A percentile compares a stretch with the other conserved stretches of the same genome.
Evolutionary conservation across 2,329 filamentous ascomycete genomes (phyloP).

Genomic region (Curvularia sp.): DNA sequence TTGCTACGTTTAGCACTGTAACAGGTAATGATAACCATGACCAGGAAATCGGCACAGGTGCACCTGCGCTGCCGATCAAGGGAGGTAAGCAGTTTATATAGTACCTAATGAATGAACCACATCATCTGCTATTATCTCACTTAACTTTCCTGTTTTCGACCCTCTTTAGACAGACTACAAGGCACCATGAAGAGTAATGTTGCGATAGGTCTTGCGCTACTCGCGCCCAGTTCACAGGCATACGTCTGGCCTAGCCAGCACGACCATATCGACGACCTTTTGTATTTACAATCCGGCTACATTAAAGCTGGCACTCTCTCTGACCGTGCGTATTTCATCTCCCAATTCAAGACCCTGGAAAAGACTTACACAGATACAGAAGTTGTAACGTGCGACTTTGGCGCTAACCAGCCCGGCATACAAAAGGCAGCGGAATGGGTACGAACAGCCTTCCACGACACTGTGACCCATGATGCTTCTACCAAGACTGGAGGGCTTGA

Average conservation of each 20-base stretch:
- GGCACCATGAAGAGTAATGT: neutral
- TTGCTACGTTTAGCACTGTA: neutral
- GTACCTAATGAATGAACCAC: neutral
- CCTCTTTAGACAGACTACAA: neutral
- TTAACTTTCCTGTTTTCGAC: neutral
- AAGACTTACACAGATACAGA: conserved; percentile 12
- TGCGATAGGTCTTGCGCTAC: conserved; percentile 2
- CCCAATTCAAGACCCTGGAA: neutral
- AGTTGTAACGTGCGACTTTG: conserved; percentile 25
- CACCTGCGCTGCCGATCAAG: neutral
- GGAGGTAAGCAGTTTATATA: neutral
- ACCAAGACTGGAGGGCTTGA: conserved; percentile 45
- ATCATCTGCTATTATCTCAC: neutral
- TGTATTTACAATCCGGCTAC: conserved; percentile 13
- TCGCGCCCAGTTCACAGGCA: conserved; percentile 13
- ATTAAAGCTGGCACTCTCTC: conserved; percentile 9
- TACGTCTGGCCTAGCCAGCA: conserved; percentile 21
- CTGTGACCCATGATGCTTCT: conserved; percentile 38
- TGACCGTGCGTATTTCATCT: conserved; percentile 6
- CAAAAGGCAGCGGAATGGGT: conserved; percentile 40
- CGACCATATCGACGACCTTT: conserved; percentile 15
- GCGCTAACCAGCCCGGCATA: conserved; percentile 23
- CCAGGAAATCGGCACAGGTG: neutral
- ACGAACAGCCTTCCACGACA: conserved; percentile 48
- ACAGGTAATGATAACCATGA: neutral